Percentiles rank a stretch among this genome's conserved stretches.
These are phyloP conservation scores for Rhodotorula taiwanensis DNA, from an alignment of 768 basidiomycete genomes.

Conservation along the genomic window DNA sequence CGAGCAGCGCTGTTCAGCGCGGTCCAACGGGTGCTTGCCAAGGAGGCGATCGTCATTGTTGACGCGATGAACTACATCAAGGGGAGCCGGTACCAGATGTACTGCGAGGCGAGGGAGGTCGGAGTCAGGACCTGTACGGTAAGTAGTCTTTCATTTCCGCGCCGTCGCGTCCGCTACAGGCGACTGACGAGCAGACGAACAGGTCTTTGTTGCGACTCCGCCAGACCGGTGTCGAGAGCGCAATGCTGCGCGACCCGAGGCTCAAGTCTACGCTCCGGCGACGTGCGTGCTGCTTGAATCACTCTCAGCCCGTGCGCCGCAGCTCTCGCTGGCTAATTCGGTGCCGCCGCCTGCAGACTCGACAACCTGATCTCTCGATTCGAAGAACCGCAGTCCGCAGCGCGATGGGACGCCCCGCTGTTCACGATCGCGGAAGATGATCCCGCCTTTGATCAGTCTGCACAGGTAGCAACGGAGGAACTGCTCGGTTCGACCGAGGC, in stretches of 20 bases:
- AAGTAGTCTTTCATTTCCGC: slow-evolving; percentile 40
- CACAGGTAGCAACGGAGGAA: background rate
- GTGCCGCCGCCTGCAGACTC: slow-evolving; percentile 51
- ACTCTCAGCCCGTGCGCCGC: too few species aligned
- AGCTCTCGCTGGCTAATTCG: slow-evolving; percentile 1
- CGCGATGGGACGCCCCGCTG: slow-evolving; percentile 96
- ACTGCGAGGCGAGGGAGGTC: slow-evolving; percentile 85
- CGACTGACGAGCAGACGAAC: background rate
- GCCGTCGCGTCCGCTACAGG: background rate
- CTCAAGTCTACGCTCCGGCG: slow-evolving; percentile 55
- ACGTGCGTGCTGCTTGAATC: slow-evolving; percentile 56
- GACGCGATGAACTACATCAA: slow-evolving; percentile 97
- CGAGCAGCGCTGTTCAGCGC: slow-evolving; percentile 75
- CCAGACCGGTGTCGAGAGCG: slow-evolving; percentile 69
- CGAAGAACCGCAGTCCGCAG: slow-evolving; percentile 96
- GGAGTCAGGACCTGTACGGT: slow-evolving; percentile 83
- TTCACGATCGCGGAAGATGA: slow-evolving; percentile 73
- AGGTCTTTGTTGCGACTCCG: slow-evolving; percentile 50
- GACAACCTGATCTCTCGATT: slow-evolving; percentile 79
- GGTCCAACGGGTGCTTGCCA: slow-evolving; percentile 64
- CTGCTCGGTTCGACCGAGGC: slow-evolving; percentile 9
- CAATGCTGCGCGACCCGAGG: slow-evolving; percentile 57
- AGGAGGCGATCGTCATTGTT: slow-evolving; percentile 73
- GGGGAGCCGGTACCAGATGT: slow-evolving; percentile 95
- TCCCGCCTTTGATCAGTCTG: slow-evolving; percentile 36